Percentiles rank a stretch among this genome's conserved stretches.
phyloP scores from a whole-genome alignment of 106 monocot genomes.

The Acorus gramineus region DNA sequence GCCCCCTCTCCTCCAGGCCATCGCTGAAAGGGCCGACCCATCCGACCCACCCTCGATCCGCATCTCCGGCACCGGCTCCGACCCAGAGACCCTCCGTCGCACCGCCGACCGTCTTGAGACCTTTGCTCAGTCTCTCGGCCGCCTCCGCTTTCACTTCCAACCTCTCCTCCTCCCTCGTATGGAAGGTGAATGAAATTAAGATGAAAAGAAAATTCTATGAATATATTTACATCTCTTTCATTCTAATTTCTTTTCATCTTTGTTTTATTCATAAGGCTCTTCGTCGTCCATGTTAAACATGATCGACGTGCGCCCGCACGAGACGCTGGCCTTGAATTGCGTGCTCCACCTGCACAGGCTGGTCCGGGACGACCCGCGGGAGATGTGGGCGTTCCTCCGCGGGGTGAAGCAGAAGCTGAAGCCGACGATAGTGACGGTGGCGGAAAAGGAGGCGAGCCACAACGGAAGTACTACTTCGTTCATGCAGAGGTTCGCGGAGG shows the following conservation, averaged over 20 bases:
- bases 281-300: too few relatives aligned
- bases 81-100: conserved; percentile 49
- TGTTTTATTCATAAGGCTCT: too few relatives aligned
- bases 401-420: too few relatives aligned
- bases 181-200: too few relatives aligned
- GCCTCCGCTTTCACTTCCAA: conserved; percentile 67
- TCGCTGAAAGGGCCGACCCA: conserved; percentile 52
- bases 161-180: conserved; percentile 46
- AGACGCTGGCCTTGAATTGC: conserved; percentile 77
- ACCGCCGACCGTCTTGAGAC: conserved; percentile 62
- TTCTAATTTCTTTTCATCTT: too few relatives aligned
- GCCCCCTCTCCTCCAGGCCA: conserved; percentile 90
- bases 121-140: conserved; percentile 54
- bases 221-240: too few relatives aligned
- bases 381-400: too few relatives aligned
- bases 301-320: conserved; percentile 32
- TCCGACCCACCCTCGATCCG: conserved; percentile 46
- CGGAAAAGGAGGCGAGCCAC: too few relatives aligned
- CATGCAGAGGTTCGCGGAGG: too few relatives aligned
- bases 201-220: too few relatives aligned
- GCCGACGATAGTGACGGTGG: too few relatives aligned
- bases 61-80: conserved; percentile 75
- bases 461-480: too few relatives aligned
- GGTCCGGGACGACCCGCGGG: conserved; percentile 8
- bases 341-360: conserved; percentile 66